A percentile compares a stretch with the other conserved stretches of the same genome.
Evolutionary conservation across 2,329 filamentous ascomycete genomes (phyloP).

Genomic region (Phaeomoniella chlamydospora): DNA sequence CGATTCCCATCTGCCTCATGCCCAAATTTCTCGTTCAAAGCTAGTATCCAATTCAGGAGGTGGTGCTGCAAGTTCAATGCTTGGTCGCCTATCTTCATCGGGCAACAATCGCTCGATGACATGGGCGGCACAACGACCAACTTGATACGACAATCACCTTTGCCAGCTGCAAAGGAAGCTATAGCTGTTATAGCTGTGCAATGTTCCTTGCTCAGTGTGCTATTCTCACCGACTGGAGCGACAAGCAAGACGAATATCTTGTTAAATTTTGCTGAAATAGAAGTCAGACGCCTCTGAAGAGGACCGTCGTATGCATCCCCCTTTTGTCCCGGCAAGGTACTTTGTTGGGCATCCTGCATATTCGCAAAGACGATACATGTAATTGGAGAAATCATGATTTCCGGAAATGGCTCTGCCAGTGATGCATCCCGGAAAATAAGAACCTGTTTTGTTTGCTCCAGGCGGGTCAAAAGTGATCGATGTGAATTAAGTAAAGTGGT

Average conservation of each 20-base stretch:
- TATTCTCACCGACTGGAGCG: no score
- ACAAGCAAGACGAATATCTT: no score
- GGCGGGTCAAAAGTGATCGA: conserved; percentile 6
- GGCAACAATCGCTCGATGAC: conserved; percentile 3
- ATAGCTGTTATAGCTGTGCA: conserved; percentile 21
- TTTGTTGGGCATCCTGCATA: conserved; percentile 58
- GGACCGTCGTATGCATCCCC: background rate
- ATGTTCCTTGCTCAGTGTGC: no score
- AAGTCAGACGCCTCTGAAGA: no score
- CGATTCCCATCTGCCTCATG: conserved; percentile 5
- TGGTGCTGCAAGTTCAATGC: conserved; percentile 14
- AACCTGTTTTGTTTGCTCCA: conserved; percentile 5
- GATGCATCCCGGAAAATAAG: conserved; percentile 13
- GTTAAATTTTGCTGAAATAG: no score
- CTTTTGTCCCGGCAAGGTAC: conserved; percentile 48
- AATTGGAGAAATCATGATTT: conserved; percentile 55
- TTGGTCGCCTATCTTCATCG: conserved; percentile 1
- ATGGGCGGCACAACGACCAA: conserved; percentile 7
- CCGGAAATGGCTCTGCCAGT: conserved; percentile 29
- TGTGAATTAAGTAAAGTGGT: conserved; percentile 14
- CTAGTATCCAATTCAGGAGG: conserved; percentile 40
- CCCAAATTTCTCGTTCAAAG: conserved; percentile 34
- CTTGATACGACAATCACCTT: no score
- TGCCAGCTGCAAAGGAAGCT: conserved; percentile 12
- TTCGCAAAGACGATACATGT: conserved; percentile 58